Evolutionary conservation across 2,329 filamentous ascomycete species (phyloP).

Genomic region (Alternaria sp.): DNA sequence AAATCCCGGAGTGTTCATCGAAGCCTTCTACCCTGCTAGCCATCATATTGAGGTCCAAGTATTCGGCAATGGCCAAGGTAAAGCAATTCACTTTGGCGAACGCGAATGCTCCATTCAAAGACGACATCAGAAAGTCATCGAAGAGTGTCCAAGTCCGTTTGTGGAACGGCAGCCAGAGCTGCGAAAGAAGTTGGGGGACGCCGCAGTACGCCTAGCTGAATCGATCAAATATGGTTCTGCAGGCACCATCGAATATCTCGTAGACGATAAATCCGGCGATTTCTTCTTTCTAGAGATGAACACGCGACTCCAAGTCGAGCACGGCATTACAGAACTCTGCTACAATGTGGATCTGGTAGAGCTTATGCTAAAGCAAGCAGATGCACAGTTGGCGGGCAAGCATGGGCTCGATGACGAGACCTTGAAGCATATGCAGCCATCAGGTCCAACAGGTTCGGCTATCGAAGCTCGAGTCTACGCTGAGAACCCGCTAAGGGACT

Average conservation of each 20-base stretch:
- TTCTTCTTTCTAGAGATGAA: slow-evolving; percentile 76
- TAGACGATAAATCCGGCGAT: slow-evolving; percentile 80
- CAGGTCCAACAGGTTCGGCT: slow-evolving; percentile 56
- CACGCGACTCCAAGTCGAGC: slow-evolving; percentile 66
- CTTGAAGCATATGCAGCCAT: slow-evolving; percentile 55
- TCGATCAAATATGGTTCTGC: slow-evolving; percentile 77
- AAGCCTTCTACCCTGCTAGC: slow-evolving; percentile 48
- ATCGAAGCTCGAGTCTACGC: slow-evolving; percentile 66
- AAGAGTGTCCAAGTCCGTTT: slow-evolving; percentile 85
- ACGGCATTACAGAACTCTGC: slow-evolving; percentile 66
- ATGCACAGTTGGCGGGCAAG: slow-evolving; percentile 57
- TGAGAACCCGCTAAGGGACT: slow-evolving; percentile 67
- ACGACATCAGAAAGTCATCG: slow-evolving; percentile 88
- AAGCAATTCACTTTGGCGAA: slow-evolving; percentile 84
- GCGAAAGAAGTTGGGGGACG: slow-evolving; percentile 68
- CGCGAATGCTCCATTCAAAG: slow-evolving; percentile 88
- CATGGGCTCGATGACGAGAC: slow-evolving; percentile 54
- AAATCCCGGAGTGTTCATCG: slow-evolving; percentile 54
- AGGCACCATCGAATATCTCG: slow-evolving; percentile 89
- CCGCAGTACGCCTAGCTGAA: slow-evolving; percentile 72
- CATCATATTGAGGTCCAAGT: slow-evolving; percentile 88
- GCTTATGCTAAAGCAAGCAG: slow-evolving; percentile 65
- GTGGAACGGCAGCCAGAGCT: slow-evolving; percentile 60
- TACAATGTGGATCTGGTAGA: slow-evolving; percentile 64
- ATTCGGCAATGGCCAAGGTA: slow-evolving; percentile 82